Base-by-base conservation (phyloP, 257 asterid genomes). In the Schizonepeta tenuifolia region DNA sequence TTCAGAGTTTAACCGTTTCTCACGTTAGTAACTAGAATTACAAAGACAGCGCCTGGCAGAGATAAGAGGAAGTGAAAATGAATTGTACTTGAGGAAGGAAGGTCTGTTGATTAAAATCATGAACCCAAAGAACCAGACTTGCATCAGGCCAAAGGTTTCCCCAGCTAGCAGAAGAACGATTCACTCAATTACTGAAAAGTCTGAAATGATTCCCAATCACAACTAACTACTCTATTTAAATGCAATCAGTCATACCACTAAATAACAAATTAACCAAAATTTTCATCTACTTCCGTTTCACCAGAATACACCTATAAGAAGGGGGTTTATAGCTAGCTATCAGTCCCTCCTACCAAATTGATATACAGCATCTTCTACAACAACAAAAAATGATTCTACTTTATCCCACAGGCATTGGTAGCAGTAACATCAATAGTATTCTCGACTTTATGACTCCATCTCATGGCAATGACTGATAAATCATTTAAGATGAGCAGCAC, bases 341-440 rank as follows among this genome's bases (percentile, higher is more conserved):
- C 64, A 59, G 3, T 47, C 66, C 2, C 8, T 9, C 50, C 50
- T 18, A 38, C 35, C 20, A 18, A 38, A 18, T 5, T 10, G 18
- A 7, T 59, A 10, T 9, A 43, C 15, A 28, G 2, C 21, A 47
- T 20, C 58, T 9, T 59, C 69, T 20, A 41, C 28, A 20, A 21
- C 56, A 43, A 22, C 28, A 49, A 72, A 44, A 14, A 47, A 72
- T 13, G 26, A 33, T 58, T 58, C 49, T 33, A 71, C n/a, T 28
- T 60, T 28, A 59, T 46, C 50, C 26, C 47, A 44, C 26, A 41
- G 24, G n/a, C 38, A 28, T 40, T 28, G 28, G 7, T 69, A 56
- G 21, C 66, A 46, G 26, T 61, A 71, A 9, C n/a, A 28, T 10
- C 14, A n/a, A 15, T 35, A 6, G 17, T 26, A 28, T 14, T 28